Percentiles rank a stretch among this genome's conserved stretches.
Evolutionary conservation across 495 filamentous ascomycete species (phyloP).

Genomic region (Penicillium daleae): DNA sequence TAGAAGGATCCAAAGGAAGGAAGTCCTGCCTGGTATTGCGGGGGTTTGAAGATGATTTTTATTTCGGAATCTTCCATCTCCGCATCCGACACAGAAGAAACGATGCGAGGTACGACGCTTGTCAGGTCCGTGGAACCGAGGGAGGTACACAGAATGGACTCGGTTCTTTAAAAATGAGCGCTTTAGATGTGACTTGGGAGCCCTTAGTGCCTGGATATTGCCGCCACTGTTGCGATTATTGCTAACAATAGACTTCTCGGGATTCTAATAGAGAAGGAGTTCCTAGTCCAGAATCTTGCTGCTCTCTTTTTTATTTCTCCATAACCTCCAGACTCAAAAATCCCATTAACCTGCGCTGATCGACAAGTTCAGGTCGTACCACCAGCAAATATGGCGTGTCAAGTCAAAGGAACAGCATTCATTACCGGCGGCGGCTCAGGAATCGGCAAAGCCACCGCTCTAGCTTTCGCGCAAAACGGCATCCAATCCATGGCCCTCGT

Average conservation of each 20-base stretch:
- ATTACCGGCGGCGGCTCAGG: constrained; percentile 33
- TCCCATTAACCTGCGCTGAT: background rate
- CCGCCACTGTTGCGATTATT: no score
- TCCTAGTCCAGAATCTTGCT: background rate
- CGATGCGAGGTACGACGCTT: background rate
- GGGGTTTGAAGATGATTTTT: background rate
- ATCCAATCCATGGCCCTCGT: constrained; percentile 26
- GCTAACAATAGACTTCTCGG: background rate
- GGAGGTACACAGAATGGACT: background rate
- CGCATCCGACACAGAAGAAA: background rate
- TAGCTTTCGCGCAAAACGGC: constrained; percentile 29
- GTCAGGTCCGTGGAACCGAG: background rate
- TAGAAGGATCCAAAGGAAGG: background rate
- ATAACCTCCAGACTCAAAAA: background rate
- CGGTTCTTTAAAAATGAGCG: no score
- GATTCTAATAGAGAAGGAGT: background rate
- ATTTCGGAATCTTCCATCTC: constrained; percentile 9
- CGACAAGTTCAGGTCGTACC: background rate
- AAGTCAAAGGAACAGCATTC: constrained; percentile 30
- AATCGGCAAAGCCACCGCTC: constrained; percentile 32
- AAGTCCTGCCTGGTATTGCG: background rate
- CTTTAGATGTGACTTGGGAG: no score
- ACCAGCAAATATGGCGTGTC: constrained; percentile 18
- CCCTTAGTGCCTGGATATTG: background rate
- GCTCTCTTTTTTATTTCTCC: background rate